Conservation (phyloP, 2,329 filamentous ascomycete species). For the Mycosphaerelloides madeirae region DNA sequence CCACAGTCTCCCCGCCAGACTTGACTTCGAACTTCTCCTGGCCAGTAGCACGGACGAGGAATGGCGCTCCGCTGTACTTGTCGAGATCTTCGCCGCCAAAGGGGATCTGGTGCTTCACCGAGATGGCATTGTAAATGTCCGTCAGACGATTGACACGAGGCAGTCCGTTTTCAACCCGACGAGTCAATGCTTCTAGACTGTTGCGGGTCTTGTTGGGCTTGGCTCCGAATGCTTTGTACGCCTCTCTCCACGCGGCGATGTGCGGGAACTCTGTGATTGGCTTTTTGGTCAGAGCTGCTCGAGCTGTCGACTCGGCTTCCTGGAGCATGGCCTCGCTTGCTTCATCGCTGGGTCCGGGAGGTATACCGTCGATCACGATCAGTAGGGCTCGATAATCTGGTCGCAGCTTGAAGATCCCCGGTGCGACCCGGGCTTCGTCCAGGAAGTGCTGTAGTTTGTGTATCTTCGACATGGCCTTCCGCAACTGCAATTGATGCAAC, state of each 20-base stretch:
- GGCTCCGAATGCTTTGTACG: constrained; percentile 38
- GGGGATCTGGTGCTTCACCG: constrained; percentile 37
- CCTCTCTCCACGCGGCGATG: constrained; percentile 36
- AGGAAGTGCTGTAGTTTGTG: constrained; percentile 13
- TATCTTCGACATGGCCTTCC: neutral
- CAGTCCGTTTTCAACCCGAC: constrained; percentile 31
- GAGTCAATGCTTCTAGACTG: constrained; percentile 36
- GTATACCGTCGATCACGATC: constrained; percentile 32
- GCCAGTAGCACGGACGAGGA: constrained; percentile 32
- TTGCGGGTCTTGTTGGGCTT: constrained; percentile 37
- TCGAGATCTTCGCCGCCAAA: constrained; percentile 38
- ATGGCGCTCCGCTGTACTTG: constrained; percentile 34
- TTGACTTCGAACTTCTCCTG: constrained; percentile 34
- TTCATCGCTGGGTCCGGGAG: constrained; percentile 30
- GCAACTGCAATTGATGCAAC: too few species aligned
- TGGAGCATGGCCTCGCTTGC: constrained; percentile 29
- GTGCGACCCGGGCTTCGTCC: constrained; percentile 8
- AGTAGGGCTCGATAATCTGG: constrained; percentile 38
- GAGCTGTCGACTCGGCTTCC: constrained; percentile 26
- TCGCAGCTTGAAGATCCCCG: constrained; percentile 33
- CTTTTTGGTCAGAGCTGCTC: constrained; percentile 6
- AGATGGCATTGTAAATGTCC: constrained; percentile 39
- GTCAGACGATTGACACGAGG: constrained; percentile 38
- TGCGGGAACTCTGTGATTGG: constrained; percentile 33
- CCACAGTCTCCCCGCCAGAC: constrained; percentile 26